Evolutionary conservation across 108 stramenopile species (phyloP).

Genomic region (Bacterosira constricta): DNA sequence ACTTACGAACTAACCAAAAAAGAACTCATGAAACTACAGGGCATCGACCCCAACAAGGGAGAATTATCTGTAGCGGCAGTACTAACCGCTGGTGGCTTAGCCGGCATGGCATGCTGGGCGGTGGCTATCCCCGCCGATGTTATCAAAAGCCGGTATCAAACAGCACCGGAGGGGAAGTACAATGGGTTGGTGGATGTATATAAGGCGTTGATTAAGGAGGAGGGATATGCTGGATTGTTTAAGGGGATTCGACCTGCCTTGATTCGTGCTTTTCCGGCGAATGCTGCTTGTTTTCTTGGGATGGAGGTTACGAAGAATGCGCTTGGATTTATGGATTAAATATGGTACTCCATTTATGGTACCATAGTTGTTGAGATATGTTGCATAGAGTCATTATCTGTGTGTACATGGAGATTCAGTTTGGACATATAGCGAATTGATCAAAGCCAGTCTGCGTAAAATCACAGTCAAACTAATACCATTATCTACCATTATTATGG

Average conservation of each 20-base stretch:
- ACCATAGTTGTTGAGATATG: background rate
- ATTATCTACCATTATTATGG: too few relatives aligned
- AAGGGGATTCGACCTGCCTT: slow-evolving; percentile 84
- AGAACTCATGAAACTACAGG: slow-evolving; percentile 63
- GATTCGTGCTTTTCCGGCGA: slow-evolving; percentile 93
- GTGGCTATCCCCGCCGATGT: slow-evolving; percentile 88
- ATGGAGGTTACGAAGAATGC: slow-evolving; percentile 78
- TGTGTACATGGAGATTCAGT: too few relatives aligned
- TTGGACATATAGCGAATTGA: too few relatives aligned
- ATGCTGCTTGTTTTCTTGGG: slow-evolving; percentile 92
- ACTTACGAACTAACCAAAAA: slow-evolving; percentile 80
- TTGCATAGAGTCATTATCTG: background rate
- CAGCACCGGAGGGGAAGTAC: slow-evolving; percentile 79
- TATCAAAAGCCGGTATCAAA: slow-evolving; percentile 85
- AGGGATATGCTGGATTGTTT: slow-evolving; percentile 83
- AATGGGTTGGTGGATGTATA: slow-evolving; percentile 65
- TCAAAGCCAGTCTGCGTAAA: too few relatives aligned
- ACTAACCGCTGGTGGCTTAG: slow-evolving; percentile 84
- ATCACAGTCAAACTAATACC: too few relatives aligned
- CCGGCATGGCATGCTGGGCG: slow-evolving; percentile 89
- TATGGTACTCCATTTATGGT: too few relatives aligned
- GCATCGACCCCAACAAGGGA: slow-evolving; percentile 67
- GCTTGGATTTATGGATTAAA: slow-evolving; percentile 71
- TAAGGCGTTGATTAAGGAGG: slow-evolving; percentile 72
- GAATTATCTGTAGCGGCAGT: slow-evolving; percentile 65